Conservation (phyloP, 2,329 filamentous ascomycete genomes). For the Penicillium vulpinum region DNA sequence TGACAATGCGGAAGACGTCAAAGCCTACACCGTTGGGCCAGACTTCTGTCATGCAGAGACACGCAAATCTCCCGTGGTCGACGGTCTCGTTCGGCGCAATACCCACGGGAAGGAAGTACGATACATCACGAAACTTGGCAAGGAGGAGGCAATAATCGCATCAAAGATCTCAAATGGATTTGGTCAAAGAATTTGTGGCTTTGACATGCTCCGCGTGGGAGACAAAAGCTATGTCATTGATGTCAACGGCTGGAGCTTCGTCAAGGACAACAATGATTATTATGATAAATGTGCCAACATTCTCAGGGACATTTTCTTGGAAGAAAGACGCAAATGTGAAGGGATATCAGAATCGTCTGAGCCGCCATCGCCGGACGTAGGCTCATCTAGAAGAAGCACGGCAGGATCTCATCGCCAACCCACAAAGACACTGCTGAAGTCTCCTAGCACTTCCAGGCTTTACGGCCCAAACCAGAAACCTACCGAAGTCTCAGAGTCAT, state of each 20-base stretch:
- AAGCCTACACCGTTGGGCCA: constrained; percentile 94
- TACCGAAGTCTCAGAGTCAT: constrained; percentile 39
- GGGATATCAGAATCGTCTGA: constrained; percentile 37
- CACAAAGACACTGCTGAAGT: constrained; percentile 63
- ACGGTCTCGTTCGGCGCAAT: constrained; percentile 92
- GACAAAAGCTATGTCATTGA: constrained; percentile 97
- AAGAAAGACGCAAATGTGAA: constrained; percentile 60
- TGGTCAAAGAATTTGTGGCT: constrained; percentile 92
- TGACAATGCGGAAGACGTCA: constrained; percentile 96
- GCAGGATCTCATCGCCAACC: constrained; percentile 48
- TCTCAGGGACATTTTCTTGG: constrained; percentile 81
- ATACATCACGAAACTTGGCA: constrained; percentile 82
- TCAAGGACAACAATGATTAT: constrained; percentile 98
- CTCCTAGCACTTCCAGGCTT: constrained; percentile 64
- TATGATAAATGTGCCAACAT: constrained; percentile 90
- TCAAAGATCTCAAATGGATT: constrained; percentile 88
- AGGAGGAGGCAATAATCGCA: constrained; percentile 81
- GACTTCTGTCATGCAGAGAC: constrained; percentile 96
- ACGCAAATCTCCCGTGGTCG: constrained; percentile 93
- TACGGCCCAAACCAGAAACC: constrained; percentile 47
- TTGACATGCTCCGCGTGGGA: constrained; percentile 83
- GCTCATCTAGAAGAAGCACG: constrained; percentile 39
- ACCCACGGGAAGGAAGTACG: constrained; percentile 96
- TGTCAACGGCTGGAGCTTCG: constrained; percentile 99
- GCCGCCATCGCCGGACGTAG: constrained; percentile 35